phyloP scores from a whole-genome alignment of 495 filamentous ascomycete genomes.

The Immersiella caudata region DNA sequence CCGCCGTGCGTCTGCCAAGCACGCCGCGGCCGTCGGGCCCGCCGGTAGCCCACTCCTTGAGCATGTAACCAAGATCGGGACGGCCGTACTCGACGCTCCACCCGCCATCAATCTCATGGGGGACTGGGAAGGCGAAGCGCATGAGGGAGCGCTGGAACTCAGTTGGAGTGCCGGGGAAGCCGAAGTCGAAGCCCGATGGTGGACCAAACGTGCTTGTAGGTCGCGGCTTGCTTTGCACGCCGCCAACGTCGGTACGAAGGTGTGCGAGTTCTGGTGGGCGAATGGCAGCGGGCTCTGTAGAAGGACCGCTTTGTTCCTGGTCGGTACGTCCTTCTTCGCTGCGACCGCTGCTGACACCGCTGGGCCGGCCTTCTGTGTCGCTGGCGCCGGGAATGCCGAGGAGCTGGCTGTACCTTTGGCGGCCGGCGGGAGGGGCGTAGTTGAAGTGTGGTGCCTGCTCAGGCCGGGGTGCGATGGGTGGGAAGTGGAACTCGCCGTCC shows the following conservation, averaged over 20 bases:
- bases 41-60: conserved; percentile 72
- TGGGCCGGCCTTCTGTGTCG: conserved; percentile 31
- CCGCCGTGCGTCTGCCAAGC: conserved; percentile 82
- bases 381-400: conserved; percentile 25
- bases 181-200: conserved; percentile 68
- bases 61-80: conserved; percentile 81
- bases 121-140: conserved; percentile 77
- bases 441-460: conserved; percentile 53
- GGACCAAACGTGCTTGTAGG: conserved; percentile 51
- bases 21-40: conserved; percentile 60
- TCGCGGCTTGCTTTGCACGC: conserved; percentile 28
- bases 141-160: conserved; percentile 81
- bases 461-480: conserved; percentile 45
- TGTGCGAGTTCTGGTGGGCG: conserved; percentile 55
- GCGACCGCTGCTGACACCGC: conserved; percentile 31
- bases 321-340: conserved; percentile 22
- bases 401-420: conserved; percentile 40
- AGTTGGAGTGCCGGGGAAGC: conserved; percentile 73
- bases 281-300: conserved; percentile 24
- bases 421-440: conserved; percentile 52
- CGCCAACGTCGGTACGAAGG: conserved; percentile 50
- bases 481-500: conserved; percentile 58
- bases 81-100: conserved; percentile 95
- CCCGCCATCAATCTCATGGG: conserved; percentile 70
- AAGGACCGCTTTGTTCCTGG: conserved; percentile 21